Percentiles rank a stretch among this genome's conserved stretches.
Evolutionary conservation across 768 basidiomycete genomes (phyloP).

Genomic region (Lyophyllum shimeji): DNA sequence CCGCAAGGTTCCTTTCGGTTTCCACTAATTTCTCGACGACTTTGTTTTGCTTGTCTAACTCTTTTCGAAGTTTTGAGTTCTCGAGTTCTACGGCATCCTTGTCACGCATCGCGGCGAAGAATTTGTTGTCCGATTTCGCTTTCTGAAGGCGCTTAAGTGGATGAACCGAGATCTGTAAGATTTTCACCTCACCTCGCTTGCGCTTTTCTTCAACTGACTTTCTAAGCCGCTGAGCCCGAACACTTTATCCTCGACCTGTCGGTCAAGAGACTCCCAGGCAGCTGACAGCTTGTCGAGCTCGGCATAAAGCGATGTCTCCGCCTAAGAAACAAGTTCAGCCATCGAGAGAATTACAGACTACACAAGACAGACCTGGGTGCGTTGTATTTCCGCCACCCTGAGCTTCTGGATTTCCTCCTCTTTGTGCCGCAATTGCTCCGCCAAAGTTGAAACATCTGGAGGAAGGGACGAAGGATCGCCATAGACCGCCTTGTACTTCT

Average conservation of each 20-base stretch:
- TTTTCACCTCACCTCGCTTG: slow-evolving; percentile 70
- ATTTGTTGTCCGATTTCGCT: slow-evolving; percentile 96
- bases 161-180: neutral
- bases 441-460: slow-evolving; percentile 52
- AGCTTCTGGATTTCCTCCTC: slow-evolving; percentile 67
- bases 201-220: slow-evolving; percentile 62
- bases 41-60: slow-evolving; percentile 45
- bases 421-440: slow-evolving; percentile 57
- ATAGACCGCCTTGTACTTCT: slow-evolving; percentile 61
- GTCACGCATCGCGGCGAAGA: slow-evolving; percentile 84
- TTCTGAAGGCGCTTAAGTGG: slow-evolving; percentile 49
- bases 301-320: slow-evolving; percentile 73
- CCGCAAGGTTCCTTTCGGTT: slow-evolving; percentile 56
- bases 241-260: slow-evolving; percentile 80
- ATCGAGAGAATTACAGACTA: neutral
- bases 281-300: slow-evolving; percentile 86
- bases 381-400: slow-evolving; percentile 62
- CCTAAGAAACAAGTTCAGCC: slow-evolving; percentile 36
- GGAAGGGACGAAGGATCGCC: slow-evolving; percentile 53
- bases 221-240: slow-evolving; percentile 78
- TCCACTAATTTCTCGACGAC: slow-evolving; percentile 67
- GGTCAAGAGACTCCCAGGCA: slow-evolving; percentile 84
- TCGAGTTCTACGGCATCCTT: slow-evolving; percentile 83
- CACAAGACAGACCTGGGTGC: slow-evolving; percentile 51
- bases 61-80: slow-evolving; percentile 59